Conservation (phyloP, 129 eudicot species). For the Helianthus tuberosus region DNA sequence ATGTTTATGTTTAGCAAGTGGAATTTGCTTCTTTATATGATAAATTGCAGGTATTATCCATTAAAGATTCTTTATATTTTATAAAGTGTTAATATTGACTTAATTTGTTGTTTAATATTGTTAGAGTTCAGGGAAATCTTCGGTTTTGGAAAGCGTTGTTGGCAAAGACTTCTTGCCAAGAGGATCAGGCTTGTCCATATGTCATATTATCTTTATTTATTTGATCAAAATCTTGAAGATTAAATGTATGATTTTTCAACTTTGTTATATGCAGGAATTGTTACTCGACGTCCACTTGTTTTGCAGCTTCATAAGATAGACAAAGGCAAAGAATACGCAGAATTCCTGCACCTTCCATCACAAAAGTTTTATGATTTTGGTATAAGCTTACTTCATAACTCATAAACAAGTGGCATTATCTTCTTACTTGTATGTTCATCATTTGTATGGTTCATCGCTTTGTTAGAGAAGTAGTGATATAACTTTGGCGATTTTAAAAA, state of each 20-base stretch:
- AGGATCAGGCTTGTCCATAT: slow-evolving; percentile 41
- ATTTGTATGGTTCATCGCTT: too few species aligned
- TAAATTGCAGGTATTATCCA: background rate
- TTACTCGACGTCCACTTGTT: slow-evolving; percentile 51
- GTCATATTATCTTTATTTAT: background rate
- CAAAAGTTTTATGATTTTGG: slow-evolving; percentile 59
- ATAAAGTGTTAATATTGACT: background rate
- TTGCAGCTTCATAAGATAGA: slow-evolving; percentile 67
- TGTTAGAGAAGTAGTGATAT: too few species aligned
- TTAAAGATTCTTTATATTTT: background rate
- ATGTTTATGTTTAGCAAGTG: too few species aligned
- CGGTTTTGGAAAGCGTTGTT: slow-evolving; percentile 43
- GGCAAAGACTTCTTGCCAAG: slow-evolving; percentile 48
- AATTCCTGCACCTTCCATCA: slow-evolving; percentile 52
- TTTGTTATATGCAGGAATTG: slow-evolving; percentile 41
- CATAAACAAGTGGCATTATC: too few species aligned
- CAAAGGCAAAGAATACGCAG: slow-evolving; percentile 53
- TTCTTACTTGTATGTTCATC: too few species aligned
- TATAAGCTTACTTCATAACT: slow-evolving; percentile 19
- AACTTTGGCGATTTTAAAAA: too few species aligned
- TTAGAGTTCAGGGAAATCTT: slow-evolving; percentile 49
- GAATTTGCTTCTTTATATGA: too few species aligned
- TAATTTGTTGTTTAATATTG: background rate
- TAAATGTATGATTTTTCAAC: background rate
- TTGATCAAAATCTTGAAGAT: background rate